Base-by-base conservation (phyloP, 1,284 basidiomycete genomes). In the Veloboletus limbatus region DNA sequence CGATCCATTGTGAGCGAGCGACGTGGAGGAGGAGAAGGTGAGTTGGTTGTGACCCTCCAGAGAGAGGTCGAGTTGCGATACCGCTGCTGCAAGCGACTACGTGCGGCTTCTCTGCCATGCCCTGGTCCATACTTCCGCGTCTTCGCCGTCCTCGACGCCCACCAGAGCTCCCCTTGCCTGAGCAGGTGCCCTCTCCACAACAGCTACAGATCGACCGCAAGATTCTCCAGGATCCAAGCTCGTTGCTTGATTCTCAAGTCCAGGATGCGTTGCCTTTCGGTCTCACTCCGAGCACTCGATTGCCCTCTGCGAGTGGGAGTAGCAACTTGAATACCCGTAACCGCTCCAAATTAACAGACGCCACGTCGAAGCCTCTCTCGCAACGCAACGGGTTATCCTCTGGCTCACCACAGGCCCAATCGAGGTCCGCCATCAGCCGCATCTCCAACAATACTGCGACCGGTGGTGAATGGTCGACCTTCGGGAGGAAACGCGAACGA, bases 1-100 rank as follows among this genome's bases (percentile, higher is more conserved):
- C 72, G 73, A 53, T 82, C 80, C 79, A 82, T 82, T 50, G 43
- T 55, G 54, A 49, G 37, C 45, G 54, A 49, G 37, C 45, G 45
- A 47, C 25, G 54, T 42, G 21, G 45, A 42, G 20, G 22, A 35
- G 21, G 25, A 35, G 18, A 25, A n/a, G 24, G 32, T 26, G 32
- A 30, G 28, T 22, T 17, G 24, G 18, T 43, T 27, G 43, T 36
- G 58, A 60, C 58, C 58, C 58, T 60, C 48, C 16, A 3, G 1
- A 5, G 55, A 49, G 62, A 47, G 58, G 58, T 60, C 57, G 32
- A 41, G 6, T 20, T 34, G 16, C 1, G 21, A n/a, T n/a, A n/a
- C n/a, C n/a, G n/a, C n/a, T n/a, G n/a, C n/a, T n/a, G n/a, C n/a
- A n/a, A n/a, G n/a, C n/a, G n/a, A n/a, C n/a, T n/a, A n/a, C n/a